Percentiles rank a stretch among this genome's conserved stretches.
phyloP scores from a whole-genome alignment of 1,284 basidiomycete species.

The Tremellales sp. region DNA sequence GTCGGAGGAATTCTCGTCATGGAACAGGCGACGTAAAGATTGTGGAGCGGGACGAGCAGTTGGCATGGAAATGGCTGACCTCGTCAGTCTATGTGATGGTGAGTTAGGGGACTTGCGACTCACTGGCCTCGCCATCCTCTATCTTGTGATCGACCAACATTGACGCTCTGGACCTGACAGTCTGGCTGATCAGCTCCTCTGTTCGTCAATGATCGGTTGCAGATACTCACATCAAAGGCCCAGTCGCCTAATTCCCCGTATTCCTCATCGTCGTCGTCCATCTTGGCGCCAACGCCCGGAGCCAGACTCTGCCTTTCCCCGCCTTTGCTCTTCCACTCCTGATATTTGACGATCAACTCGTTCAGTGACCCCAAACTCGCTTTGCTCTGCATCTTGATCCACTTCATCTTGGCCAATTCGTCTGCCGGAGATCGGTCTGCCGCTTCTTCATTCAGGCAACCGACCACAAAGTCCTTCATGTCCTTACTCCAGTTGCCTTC shows the following conservation, averaged over 20 bases:
- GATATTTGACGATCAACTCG: slow-evolving; percentile 74
- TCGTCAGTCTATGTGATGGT: slow-evolving; percentile 5
- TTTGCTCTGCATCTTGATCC: slow-evolving; percentile 79
- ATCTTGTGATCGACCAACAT: slow-evolving; percentile 33
- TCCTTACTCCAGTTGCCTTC: slow-evolving; percentile 75
- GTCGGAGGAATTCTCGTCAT: slow-evolving; percentile 40
- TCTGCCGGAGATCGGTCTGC: slow-evolving; percentile 78
- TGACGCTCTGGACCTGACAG: slow-evolving; percentile 41
- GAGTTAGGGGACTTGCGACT: slow-evolving; percentile 1
- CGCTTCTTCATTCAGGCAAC: slow-evolving; percentile 80
- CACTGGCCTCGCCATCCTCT: slow-evolving; percentile 19
- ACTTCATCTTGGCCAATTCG: slow-evolving; percentile 83
- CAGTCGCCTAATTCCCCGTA: slow-evolving; percentile 34
- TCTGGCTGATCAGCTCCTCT: slow-evolving; percentile 15
- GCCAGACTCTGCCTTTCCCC: slow-evolving; percentile 76
- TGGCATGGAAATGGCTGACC: slow-evolving; percentile 12
- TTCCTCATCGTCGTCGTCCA: slow-evolving; percentile 29
- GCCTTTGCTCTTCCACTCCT: slow-evolving; percentile 71
- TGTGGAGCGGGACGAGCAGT: slow-evolving; percentile 41
- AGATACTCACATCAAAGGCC: slow-evolving; percentile 43
- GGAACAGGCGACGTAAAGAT: slow-evolving; percentile 46
- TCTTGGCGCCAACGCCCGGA: slow-evolving; percentile 44
- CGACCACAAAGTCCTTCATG: slow-evolving; percentile 82
- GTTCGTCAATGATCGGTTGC: not conserved
- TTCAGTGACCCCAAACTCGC: slow-evolving; percentile 67